Conservation (phyloP, 179 eudicot genomes). For the Silene coronaria region DNA sequence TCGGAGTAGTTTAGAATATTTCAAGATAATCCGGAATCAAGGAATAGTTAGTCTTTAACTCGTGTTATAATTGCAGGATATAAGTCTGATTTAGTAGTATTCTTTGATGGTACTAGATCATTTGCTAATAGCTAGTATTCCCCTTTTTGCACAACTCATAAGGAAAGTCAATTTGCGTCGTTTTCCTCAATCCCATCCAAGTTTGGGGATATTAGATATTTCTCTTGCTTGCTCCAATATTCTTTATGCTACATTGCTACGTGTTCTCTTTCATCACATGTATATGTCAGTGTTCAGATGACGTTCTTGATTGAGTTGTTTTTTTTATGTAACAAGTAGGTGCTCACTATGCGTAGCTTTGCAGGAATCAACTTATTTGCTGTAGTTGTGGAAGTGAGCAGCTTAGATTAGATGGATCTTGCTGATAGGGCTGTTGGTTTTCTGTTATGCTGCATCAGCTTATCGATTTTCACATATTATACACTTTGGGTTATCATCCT, state of each 20-base stretch:
- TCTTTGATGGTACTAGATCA: background rate
- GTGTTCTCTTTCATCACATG: background rate
- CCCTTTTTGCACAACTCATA: no score
- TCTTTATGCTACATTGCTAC: background rate
- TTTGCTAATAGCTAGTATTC: background rate
- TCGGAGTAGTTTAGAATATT: no score
- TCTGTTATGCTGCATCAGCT: slow-evolving; percentile 53
- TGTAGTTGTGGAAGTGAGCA: background rate
- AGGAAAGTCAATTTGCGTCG: background rate
- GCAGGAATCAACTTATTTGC: background rate
- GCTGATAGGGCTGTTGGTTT: slow-evolving; percentile 87
- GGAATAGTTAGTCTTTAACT: no score
- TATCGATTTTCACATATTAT: slow-evolving; percentile 79
- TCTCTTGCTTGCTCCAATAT: slow-evolving; percentile 10
- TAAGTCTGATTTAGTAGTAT: no score
- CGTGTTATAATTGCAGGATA: no score
- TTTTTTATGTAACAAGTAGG: background rate
- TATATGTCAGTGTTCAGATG: background rate
- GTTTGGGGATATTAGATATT: background rate
- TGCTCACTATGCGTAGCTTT: background rate
- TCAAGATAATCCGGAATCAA: no score
- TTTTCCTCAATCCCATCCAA: background rate
- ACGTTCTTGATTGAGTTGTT: background rate
- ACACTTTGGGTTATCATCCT: slow-evolving; percentile 89
- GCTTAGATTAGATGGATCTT: slow-evolving; percentile 46